Evolutionary conservation across 1,284 basidiomycete species (phyloP), one percentile per base, ranked within the genome.

Genomic region (Sphaerobolus stellatus): DNA sequence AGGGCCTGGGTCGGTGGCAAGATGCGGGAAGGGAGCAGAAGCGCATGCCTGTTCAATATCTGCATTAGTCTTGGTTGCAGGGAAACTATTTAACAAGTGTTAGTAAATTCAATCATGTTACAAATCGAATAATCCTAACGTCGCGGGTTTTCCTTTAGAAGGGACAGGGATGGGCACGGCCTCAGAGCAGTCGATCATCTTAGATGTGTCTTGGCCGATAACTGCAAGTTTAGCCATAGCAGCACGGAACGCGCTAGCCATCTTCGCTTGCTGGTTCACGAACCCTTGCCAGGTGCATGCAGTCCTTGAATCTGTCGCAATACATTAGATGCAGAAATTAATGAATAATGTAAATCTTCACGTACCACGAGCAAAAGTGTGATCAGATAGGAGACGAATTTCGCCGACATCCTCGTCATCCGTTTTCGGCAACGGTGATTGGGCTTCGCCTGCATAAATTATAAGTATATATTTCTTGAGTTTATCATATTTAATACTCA

Each of bases 371-470:
- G 62, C 66, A 52, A 68, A 59, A 22, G 56, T 58, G 20, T 47
- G 57, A 54, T 68, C 67, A n/a, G 72, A 75, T 53, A 71, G 69
- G 20, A 76, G 66, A 47, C 75, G 71, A n/a, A 76, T 63, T 56
- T 73, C 73, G 31, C 73, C 72, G 11, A 33, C 50, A n/a, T 48
- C 46, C 13, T 28, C 24, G 29, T 27, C 46, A 28, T 6, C 33
- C 3, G 28, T 48, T 4, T 14, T 11, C 20, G 50, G 18, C 25
- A 68, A 50, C 4, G 65, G 62, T n/a, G n/a, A n/a, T n/a, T n/a
- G n/a, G n/a, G n/a, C n/a, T n/a, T n/a, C n/a, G n/a, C n/a, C n/a
- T n/a, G n/a, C n/a, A n/a, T n/a, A n/a, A n/a, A n/a, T n/a, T n/a
- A n/a, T n/a, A n/a, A n/a, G n/a, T n/a, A n/a, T n/a, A n/a, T n/a